A percentile compares a stretch with the other conserved stretches of the same genome.
Evolutionary conservation across 306 rosid genomes (phyloP).

Genomic region (Amphicarpaea edgeworthii): DNA sequence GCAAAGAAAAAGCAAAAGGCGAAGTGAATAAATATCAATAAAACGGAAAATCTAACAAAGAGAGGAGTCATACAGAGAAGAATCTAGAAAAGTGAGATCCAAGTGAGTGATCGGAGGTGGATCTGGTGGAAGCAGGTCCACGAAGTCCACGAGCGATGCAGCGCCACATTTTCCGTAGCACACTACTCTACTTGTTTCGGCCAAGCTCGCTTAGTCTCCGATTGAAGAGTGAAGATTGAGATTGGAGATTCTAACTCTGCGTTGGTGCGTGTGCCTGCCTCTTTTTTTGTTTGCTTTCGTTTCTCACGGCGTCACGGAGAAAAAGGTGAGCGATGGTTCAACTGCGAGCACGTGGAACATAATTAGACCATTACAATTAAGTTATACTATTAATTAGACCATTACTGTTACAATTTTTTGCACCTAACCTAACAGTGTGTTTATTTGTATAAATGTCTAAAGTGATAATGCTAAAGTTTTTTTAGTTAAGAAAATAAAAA

Average conservation of each 20-base stretch:
- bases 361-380: conserved; percentile 12
- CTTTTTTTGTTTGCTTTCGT: not conserved
- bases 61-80: conserved; percentile 63
- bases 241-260: not conserved
- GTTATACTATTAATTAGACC: not conserved
- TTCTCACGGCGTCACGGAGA: conserved; percentile 16
- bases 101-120: conserved; percentile 51
- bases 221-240: not conserved
- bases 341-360: not conserved
- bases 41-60: conserved; percentile 35
- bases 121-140: conserved; percentile 58
- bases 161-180: conserved; percentile 72
- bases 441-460: too few species aligned
- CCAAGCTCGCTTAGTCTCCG: conserved; percentile 3
- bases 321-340: not conserved
- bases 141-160: conserved; percentile 80
- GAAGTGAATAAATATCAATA: not conserved
- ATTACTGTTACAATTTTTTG: not conserved
- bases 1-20: not conserved
- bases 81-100: conserved; percentile 73
- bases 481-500: too few species aligned
- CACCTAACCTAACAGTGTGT: too few species aligned
- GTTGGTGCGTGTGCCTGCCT: not conserved
- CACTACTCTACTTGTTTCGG: not conserved
- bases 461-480: too few species aligned